phyloP scores from a whole-genome alignment of 2,329 filamentous ascomycete genomes.

The Endoconidiophora laricicola region DNA sequence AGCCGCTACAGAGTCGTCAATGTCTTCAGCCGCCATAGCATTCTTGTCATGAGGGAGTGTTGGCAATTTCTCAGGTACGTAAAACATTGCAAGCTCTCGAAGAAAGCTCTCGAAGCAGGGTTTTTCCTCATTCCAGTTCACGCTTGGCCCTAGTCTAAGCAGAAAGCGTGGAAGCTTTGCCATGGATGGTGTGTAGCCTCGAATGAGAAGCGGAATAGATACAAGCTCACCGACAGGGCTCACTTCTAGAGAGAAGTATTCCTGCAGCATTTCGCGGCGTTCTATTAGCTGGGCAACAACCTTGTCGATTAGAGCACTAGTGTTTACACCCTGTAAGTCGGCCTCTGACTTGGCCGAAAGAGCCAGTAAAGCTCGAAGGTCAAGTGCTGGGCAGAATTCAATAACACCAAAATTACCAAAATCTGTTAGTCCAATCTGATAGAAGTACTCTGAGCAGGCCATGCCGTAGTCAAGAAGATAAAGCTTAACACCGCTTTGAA shows the following conservation, averaged over 20 bases:
- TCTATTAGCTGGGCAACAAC: conserved; percentile 55
- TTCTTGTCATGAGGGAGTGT: conserved; percentile 23
- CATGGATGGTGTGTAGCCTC: conserved; percentile 73
- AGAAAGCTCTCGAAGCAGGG: conserved; percentile 73
- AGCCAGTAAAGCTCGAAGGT: conserved; percentile 51
- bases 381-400: conserved; percentile 58
- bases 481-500: conserved; percentile 83
- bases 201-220: conserved; percentile 69
- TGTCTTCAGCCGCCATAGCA: conserved; percentile 21
- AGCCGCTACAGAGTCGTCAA: conserved; percentile 34
- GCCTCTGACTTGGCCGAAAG: conserved; percentile 60
- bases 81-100: conserved; percentile 75
- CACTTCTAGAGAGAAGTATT: conserved; percentile 84
- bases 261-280: conserved; percentile 68
- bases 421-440: conserved; percentile 84
- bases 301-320: conserved; percentile 45
- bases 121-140: conserved; percentile 75
- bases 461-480: conserved; percentile 89
- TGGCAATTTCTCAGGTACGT: conserved; percentile 74
- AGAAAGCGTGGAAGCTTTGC: conserved; percentile 81
- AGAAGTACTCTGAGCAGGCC: conserved; percentile 76
- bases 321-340: conserved; percentile 27
- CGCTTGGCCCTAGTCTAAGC: conserved; percentile 69
- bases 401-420: conserved; percentile 90
- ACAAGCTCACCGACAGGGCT: conserved; percentile 60